Conservation (phyloP, 164 flowering plant species). For the Vitis cinerea region DNA sequence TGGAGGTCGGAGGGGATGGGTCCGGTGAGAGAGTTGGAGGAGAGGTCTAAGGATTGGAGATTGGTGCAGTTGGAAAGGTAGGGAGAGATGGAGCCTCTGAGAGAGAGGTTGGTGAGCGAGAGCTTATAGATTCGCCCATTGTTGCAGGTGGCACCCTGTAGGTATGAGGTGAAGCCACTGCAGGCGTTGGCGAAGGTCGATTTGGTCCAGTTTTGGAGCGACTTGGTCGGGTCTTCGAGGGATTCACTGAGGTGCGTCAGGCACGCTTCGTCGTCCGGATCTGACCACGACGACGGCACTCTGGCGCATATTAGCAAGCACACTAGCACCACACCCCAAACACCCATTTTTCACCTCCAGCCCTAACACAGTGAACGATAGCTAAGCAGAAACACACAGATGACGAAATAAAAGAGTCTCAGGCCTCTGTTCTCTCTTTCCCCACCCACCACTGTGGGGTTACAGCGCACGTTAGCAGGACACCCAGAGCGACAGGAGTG, state of each 20-base stretch:
- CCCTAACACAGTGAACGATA: background rate
- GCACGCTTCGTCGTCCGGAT: conserved; percentile 82
- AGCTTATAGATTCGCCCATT: conserved; percentile 96
- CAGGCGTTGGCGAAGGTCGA: conserved; percentile 70
- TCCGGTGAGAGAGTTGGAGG: conserved; percentile 76
- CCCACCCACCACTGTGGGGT: too few relatives aligned
- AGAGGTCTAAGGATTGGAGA: conserved; percentile 91
- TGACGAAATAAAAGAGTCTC: background rate
- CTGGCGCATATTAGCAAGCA: conserved; percentile 13
- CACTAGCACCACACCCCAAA: background rate
- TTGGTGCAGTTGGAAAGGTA: conserved; percentile 82
- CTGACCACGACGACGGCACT: conserved; percentile 30
- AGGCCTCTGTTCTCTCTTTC: background rate
- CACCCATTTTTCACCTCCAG: background rate
- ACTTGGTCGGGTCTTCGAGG: conserved; percentile 56
- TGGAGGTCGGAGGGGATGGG: conserved; percentile 78
- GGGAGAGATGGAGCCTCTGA: conserved; percentile 77
- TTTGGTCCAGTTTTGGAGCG: conserved; percentile 75
- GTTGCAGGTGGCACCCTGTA: conserved; percentile 88
- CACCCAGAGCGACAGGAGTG: too few relatives aligned
- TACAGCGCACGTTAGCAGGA: too few relatives aligned
- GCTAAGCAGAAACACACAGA: background rate
- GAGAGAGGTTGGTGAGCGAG: conserved; percentile 62
- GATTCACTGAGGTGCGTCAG: conserved; percentile 48
- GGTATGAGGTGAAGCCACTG: conserved; percentile 72